These are phyloP conservation scores for Lactarius akahatsu DNA, from an alignment of 768 basidiomycete genomes.

Conservation along the genomic window DNA sequence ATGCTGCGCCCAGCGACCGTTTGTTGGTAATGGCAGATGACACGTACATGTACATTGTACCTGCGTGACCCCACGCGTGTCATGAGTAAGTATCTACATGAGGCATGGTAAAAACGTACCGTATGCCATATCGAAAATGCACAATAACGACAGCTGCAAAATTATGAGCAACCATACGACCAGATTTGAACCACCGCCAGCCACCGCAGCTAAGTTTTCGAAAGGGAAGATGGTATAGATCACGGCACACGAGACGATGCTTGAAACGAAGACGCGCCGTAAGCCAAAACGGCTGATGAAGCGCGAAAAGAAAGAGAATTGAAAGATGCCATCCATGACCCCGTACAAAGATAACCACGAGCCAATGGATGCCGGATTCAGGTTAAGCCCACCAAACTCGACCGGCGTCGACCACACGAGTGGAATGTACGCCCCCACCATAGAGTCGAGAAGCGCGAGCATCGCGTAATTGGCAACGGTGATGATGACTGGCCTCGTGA, in stretches of 20 bases:
- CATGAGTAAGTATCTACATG: not conserved
- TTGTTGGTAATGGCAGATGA: slow-evolving; percentile 61
- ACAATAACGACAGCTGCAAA: not conserved
- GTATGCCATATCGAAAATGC: not conserved
- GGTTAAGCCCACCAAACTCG: slow-evolving; percentile 33
- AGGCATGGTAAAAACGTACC: not conserved
- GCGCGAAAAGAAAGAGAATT: slow-evolving; percentile 40
- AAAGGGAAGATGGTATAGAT: slow-evolving; percentile 34
- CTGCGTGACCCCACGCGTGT: slow-evolving; percentile 38
- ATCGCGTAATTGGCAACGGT: slow-evolving; percentile 44
- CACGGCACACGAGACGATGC: slow-evolving; percentile 31
- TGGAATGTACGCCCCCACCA: slow-evolving; percentile 42
- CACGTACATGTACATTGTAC: slow-evolving; percentile 68
- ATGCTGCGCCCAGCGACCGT: slow-evolving; percentile 65
- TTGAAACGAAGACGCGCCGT: slow-evolving; percentile 35
- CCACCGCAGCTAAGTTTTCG: not conserved
- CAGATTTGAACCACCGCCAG: not conserved
- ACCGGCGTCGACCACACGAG: slow-evolving; percentile 42
- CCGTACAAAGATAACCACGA: slow-evolving; percentile 39
- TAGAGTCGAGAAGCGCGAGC: slow-evolving; percentile 44
- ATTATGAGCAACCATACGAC: not conserved
- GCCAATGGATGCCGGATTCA: slow-evolving; percentile 41
- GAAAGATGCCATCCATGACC: slow-evolving; percentile 39
- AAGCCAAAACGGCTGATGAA: slow-evolving; percentile 39
- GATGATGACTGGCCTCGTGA: slow-evolving; percentile 36